Base-by-base conservation (phyloP, 805 yeast species). In the Wickerhamiella lipophila region DNA sequence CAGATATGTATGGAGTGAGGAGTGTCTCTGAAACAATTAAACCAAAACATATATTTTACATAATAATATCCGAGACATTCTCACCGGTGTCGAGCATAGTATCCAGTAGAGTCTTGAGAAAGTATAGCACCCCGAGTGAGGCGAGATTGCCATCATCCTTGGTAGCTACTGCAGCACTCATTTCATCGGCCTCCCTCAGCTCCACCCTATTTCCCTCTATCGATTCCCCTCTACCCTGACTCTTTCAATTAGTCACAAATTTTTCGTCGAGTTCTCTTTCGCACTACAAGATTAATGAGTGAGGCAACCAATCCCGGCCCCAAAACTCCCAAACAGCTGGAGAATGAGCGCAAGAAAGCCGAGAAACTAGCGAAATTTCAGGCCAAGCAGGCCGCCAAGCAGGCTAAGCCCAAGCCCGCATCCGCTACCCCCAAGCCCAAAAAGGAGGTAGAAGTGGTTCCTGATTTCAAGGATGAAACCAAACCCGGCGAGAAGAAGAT, bases 401-500 rank as follows among this genome's bases (percentile, higher is more conserved):
- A 68, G 42, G 48, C 50, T 30, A 43, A 36, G 16, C 67, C 70
- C 49, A 57, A 65, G 19, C 63, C 67, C 46, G 62, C 61, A n/a
- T n/a, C n/a, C 44, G 63, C 64, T 49, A 55, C 66, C 26, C 70
- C 71, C 53, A 62, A 68, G 21, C 75, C 77, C 64, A 80, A 83
- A 68, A 78, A 79, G 60, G 78, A 79, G 64, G 76, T 75, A 64
- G 94, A 77, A 60, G 81, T 83, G 38, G 71, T 74, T 36, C 94
- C 96, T n/a, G 92, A 81, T 60, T 92, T 79, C 64, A 77, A 78
- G 45, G 98, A 92, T 64, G 68, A 70, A 50, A 92, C 98, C 42
- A 74, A 71, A 44, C 78, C 83, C 2, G 98, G 98, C 53, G 94
- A 87, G 60, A 92, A 89, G 77, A 92, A 92, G 70, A 67, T 80